Base-by-base conservation (phyloP, 2,329 filamentous ascomycete species). In the Fulvia fulva region DNA sequence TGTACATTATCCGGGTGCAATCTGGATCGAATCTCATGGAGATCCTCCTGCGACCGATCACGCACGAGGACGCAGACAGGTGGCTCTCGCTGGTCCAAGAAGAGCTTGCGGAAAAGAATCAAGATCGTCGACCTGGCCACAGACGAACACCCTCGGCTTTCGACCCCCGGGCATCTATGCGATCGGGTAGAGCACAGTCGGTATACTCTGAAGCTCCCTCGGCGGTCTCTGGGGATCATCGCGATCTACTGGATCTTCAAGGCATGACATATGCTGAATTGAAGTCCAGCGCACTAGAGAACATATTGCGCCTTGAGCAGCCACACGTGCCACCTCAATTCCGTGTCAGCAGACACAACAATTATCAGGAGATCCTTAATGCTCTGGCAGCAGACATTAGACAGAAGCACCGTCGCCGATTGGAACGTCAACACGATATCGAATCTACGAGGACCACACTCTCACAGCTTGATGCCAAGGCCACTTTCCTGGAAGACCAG, bases 1-100 rank as follows among this genome's bases (percentile, higher is more conserved):
- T 99, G 62, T 99, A 97, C 76, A 97, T 99, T 73, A 97, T 99
- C 71, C 89, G 94, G 59, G 89, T 99, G 34, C 95, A 99, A 75
- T 91, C 90, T 1, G 94, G 94, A 8, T 79, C 87, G 53, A 96
- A 93, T 68, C 83, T 99, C n/a, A 86, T 97, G 74, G 92, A 97
- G 62, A 96, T 99, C 62, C 84, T 99, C 66, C 88, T 96, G 64
- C 95, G 94, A 70, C 91, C 91, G 16, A 91, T 97, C 63, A 86
- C 83, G 0, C 81, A 84, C 28, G 92, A 97, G 70, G 94, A 99
- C 67, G 92, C 97, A 71, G 84, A 88, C 65, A 89, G 91, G 73
- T 99, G 94, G 94, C 83, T 87, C 47, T 77, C 82, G 57, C 78
- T 99, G 26, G 82, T 99, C 21, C 83, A 82, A 7, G 93, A 97